phyloP scores from a whole-genome alignment of 345 rosid species.

The Eucalyptus marginata region DNA sequence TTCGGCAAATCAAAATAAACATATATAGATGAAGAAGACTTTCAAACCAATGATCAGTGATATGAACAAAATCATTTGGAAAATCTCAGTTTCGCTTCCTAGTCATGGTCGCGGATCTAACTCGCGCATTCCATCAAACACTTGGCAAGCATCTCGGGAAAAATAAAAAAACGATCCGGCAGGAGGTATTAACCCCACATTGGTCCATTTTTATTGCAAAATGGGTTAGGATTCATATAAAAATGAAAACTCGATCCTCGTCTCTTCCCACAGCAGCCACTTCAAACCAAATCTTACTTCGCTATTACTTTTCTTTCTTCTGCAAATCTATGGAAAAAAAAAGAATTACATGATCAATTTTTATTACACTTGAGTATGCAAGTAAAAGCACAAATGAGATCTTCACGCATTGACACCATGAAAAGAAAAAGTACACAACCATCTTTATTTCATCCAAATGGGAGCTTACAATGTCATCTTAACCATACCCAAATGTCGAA shows the following conservation, averaged over 20 bases:
- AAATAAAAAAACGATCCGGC: too few relatives aligned
- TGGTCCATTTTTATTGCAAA: neutral
- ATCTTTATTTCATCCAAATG: neutral
- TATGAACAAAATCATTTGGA: neutral
- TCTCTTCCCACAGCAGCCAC: neutral
- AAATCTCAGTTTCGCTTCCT: neutral
- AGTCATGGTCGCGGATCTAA: neutral
- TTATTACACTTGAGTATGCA: neutral
- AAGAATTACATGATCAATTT: too few relatives aligned
- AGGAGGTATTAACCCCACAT: neutral
- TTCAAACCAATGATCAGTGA: neutral
- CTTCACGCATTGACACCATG: neutral
- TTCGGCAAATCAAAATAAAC: neutral
- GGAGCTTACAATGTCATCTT: neutral
- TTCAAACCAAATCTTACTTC: neutral
- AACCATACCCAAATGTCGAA: neutral
- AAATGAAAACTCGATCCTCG: rapidly evolving
- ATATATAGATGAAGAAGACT: neutral
- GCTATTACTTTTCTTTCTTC: neutral
- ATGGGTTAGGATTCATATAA: neutral
- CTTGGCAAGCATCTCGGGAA: neutral
- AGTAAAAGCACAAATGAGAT: neutral
- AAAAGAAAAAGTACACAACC: neutral
- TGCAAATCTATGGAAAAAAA: too few relatives aligned
- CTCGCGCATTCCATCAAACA: neutral